A percentile compares a stretch with the other conserved stretches of the same genome.
Conservation (phyloP, 2,329 filamentous ascomycete species). For the Mollisia scopiformis region DNA sequence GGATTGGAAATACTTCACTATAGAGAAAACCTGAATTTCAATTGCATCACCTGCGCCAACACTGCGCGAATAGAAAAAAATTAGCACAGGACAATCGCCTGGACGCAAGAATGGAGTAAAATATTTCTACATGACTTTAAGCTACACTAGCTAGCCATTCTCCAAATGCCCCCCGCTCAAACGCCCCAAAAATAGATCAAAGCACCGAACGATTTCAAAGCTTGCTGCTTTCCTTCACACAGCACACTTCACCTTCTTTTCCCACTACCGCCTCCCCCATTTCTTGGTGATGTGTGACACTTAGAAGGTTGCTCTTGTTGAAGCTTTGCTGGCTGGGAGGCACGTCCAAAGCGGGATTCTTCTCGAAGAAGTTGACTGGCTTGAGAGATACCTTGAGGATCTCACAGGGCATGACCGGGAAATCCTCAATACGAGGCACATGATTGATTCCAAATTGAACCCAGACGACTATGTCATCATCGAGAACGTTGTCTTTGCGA, state of each 20-base stretch:
- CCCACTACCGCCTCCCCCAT: slow-evolving; percentile 24
- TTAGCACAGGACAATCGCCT: too few relatives aligned
- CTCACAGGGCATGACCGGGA: slow-evolving; percentile 70
- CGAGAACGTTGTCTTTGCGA: slow-evolving; percentile 50
- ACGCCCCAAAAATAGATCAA: slow-evolving; percentile 13
- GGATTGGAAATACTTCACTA: too few relatives aligned
- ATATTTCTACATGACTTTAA: slow-evolving; percentile 34
- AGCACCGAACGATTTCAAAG: slow-evolving; percentile 10
- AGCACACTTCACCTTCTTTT: slow-evolving; percentile 27
- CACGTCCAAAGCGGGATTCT: slow-evolving; percentile 54
- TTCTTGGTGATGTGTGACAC: slow-evolving; percentile 21
- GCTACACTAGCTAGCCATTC: slow-evolving; percentile 33
- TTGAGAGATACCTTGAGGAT: slow-evolving; percentile 51
- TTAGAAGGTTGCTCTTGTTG: slow-evolving; percentile 41
- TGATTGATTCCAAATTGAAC: slow-evolving; percentile 65
- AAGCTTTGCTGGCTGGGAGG: slow-evolving; percentile 47
- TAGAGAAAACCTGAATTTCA: too few relatives aligned
- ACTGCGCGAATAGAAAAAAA: too few relatives aligned
- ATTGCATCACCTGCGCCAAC: too few relatives aligned
- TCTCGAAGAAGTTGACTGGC: slow-evolving; percentile 55
- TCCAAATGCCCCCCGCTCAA: slow-evolving; percentile 15
- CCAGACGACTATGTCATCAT: slow-evolving; percentile 61
- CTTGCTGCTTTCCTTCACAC: slow-evolving; percentile 29
- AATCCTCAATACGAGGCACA: slow-evolving; percentile 66
- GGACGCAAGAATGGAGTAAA: slow-evolving; percentile 24